Evolutionary conservation across 768 basidiomycete species (phyloP), one percentile per base, ranked within the genome.

Genomic region (Suillus plorans): DNA sequence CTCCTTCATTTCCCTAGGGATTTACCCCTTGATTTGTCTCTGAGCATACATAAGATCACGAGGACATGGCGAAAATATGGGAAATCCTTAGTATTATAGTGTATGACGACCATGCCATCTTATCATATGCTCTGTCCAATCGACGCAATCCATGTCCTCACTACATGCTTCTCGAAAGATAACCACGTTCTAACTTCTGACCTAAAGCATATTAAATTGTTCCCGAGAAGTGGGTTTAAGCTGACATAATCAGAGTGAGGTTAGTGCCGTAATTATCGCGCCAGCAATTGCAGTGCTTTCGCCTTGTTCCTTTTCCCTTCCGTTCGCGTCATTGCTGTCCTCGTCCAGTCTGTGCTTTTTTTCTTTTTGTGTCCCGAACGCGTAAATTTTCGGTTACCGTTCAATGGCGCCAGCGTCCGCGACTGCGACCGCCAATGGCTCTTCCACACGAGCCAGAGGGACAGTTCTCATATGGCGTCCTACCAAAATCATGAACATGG

Each of bases 401-500:
- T 75, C 73, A 75, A 76, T 76, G 75, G 71, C 77, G 64, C 57
- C 76, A 65, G 58, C 58, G 58, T 59, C 58, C 25, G 68, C 71
- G 68, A 69, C 75, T 66, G 69, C 61, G 69, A 63, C 69, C 49
- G 70, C 69, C 57, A 67, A 70, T 22, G 68, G 63, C 62, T 74
- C 75, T 10, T 69, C 64, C 34, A 64, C 70, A 47, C 49, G 61
- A 41, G 25, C 18, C 8, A 65, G 41, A 62, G 63, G 68, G 22
- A 66, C 69, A 63, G 63, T 72, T 64, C 71, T 88, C 64, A 70
- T 79, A 79, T 94, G 92, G 92, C 87, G 89, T 50, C 88, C 88
- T 22, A 94, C 91, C 58, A 93, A 91, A 82, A 89, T 91, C 70
- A 94, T 94, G 92, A 91, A 92, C 80, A 90, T 92, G 84, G 85